These are phyloP conservation scores for Wickerhamiella australiensis DNA, from an alignment of 805 yeast genomes.

Conservation along the genomic window DNA sequence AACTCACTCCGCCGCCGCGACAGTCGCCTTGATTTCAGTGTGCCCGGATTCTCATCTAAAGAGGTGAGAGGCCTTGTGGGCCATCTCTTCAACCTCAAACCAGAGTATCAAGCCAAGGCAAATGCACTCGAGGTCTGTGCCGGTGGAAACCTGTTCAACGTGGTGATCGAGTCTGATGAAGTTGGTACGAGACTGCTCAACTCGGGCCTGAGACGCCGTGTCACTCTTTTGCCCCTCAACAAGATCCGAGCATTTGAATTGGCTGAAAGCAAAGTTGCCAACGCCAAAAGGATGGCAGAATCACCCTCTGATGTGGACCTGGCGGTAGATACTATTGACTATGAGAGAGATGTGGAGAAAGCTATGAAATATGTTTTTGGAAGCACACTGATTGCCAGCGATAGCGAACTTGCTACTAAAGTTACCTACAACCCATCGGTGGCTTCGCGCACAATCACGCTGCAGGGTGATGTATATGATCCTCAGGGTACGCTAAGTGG, in stretches of 20 bases:
- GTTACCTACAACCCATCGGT: constrained; percentile 81
- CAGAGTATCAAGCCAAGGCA: constrained; percentile 46
- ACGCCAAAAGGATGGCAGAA: constrained; percentile 71
- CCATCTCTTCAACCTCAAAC: constrained; percentile 56
- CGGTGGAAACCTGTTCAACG: constrained; percentile 79
- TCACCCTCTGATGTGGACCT: constrained; percentile 59
- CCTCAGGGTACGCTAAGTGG: constrained; percentile 95
- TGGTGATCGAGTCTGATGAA: constrained; percentile 77
- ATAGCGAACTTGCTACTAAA: constrained; percentile 74
- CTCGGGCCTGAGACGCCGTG: constrained; percentile 66
- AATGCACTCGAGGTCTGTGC: constrained; percentile 88
- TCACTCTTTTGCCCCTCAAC: constrained; percentile 84
- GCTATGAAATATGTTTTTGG: constrained; percentile 95
- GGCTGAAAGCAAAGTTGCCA: constrained; percentile 38
- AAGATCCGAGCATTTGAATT: constrained; percentile 57
- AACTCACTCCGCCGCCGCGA: constrained; percentile 4
- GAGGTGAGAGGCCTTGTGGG: constrained; percentile 85
- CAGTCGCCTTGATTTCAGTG: constrained; percentile 12
- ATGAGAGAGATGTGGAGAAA: constrained; percentile 50
- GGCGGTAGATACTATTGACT: constrained; percentile 74
- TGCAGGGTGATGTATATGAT: constrained; percentile 89
- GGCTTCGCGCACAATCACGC: constrained; percentile 69
- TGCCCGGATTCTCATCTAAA: constrained; percentile 41
- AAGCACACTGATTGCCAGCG: constrained; percentile 71
- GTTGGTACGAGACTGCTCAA: constrained; percentile 78